A percentile compares a stretch with the other conserved stretches of the same genome.
Conservation (phyloP, 345 rosid genomes). For the Odontarrhena argentea region DNA sequence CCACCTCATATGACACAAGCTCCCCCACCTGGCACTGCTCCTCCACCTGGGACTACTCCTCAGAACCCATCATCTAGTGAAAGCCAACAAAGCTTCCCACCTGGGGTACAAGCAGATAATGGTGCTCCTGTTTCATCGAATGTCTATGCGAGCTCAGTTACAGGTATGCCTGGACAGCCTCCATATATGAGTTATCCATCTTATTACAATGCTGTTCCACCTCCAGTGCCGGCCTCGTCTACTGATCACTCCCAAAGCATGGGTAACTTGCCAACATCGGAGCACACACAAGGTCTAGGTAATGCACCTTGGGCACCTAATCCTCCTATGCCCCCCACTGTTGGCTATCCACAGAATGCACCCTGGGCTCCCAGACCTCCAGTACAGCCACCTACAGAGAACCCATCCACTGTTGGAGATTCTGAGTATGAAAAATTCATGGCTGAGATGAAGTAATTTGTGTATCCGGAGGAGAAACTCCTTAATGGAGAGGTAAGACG, state of each 20-base stretch:
- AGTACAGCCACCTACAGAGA: constrained; percentile 60
- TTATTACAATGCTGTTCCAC: constrained; percentile 79
- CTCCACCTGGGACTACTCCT: constrained; percentile 62
- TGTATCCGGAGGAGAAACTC: constrained; percentile 25
- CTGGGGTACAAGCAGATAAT: constrained; percentile 81
- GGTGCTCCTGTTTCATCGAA: constrained; percentile 58
- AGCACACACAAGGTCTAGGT: constrained; percentile 39
- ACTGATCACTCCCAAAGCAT: constrained; percentile 59
- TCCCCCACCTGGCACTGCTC: constrained; percentile 66
- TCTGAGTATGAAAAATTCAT: constrained; percentile 93
- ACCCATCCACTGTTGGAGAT: constrained; percentile 65
- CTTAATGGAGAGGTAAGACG: constrained; percentile 54
- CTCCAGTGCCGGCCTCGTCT: constrained; percentile 52
- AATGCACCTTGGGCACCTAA: constrained; percentile 42
- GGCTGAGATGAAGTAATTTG: constrained; percentile 90
- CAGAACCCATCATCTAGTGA: constrained; percentile 60
- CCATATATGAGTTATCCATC: constrained; percentile 71
- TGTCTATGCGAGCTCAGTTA: constrained; percentile 52
- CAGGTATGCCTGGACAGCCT: constrained; percentile 61
- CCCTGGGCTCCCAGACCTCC: constrained; percentile 78
- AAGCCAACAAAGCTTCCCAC: constrained; percentile 79
- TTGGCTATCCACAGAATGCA: constrained; percentile 60
- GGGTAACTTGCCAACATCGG: constrained; percentile 45
- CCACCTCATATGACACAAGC: constrained; percentile 56
- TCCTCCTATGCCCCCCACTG: constrained; percentile 50